Evolutionary conservation across 495 filamentous ascomycete genomes (phyloP), one percentile per base, ranked within the genome.

Genomic region (Aspergillus sparsus): DNA sequence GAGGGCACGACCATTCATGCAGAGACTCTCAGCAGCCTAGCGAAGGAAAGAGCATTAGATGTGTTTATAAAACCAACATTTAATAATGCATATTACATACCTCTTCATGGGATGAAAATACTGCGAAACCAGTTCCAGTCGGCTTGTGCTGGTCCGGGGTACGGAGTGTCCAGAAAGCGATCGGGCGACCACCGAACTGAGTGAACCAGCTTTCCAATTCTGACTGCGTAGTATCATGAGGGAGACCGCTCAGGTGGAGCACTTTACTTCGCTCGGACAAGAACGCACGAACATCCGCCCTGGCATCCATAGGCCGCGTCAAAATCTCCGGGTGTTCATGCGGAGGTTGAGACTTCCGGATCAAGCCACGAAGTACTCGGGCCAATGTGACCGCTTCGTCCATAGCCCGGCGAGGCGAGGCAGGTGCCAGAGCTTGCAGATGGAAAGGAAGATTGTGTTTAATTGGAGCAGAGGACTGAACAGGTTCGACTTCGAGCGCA

Each of bases 161-260:
- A 44, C 94, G 91, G 53, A 98, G 80, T 16, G 94, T 98, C 93
- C 93, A 98, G 76, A 98, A 98, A 18, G 93, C 93, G 78, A 98
- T 98, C n/a, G 94, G 94, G 15, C 94, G 89, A 45, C 94, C 94
- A 57, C 94, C 93, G 67, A 96, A 98, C 71, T 98, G 94, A 27
- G 94, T 98, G 73, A 97, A 98, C 94, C 94, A 98, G 73, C 91
- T 96, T 77, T 98, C 94, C 36, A 98, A 80, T 74, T 98, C 94
- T 13, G 92, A 97, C 76, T 98, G 94, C 2, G 94, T 98, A 31
- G 94, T 98, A 68, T 98, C 94, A 70, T 98, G 94, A 42, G 94
- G 94, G 50, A 98, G 82, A 39, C 94, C 94, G 65, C 90, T 95
- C 85, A 98, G 91, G 74, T 98, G 94, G 61, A 98, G 83, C 12